Conservation (phyloP, 495 filamentous ascomycete species). For the Neurospora intermedia region DNA sequence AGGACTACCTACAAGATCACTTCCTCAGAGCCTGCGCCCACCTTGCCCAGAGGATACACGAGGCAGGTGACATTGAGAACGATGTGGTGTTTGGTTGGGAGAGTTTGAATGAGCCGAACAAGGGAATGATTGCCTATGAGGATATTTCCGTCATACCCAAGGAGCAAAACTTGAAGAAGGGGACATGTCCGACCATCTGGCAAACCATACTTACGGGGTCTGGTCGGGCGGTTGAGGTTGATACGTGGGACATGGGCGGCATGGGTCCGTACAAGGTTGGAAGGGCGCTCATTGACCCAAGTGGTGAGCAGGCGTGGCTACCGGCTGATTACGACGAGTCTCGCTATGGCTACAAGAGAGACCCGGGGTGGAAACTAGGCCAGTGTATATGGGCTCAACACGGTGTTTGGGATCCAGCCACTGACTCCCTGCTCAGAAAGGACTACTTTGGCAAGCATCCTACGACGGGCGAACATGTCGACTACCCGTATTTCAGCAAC, state of each 20-base stretch:
- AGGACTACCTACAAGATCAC: slow-evolving; percentile 87
- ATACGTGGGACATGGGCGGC: slow-evolving; percentile 87
- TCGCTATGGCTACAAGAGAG: slow-evolving; percentile 82
- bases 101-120: slow-evolving; percentile 86
- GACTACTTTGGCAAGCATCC: slow-evolving; percentile 82
- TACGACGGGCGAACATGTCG: slow-evolving; percentile 53
- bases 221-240: slow-evolving; percentile 77
- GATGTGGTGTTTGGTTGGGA: slow-evolving; percentile 93
- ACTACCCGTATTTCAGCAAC: slow-evolving; percentile 80
- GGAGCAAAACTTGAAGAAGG: slow-evolving; percentile 87
- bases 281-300: slow-evolving; percentile 70
- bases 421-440: slow-evolving; percentile 66
- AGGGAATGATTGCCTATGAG: slow-evolving; percentile 76
- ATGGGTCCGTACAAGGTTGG: slow-evolving; percentile 88
- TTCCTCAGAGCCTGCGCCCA: slow-evolving; percentile 70
- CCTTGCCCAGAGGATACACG: slow-evolving; percentile 73
- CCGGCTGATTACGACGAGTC: slow-evolving; percentile 70
- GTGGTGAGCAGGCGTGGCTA: slow-evolving; percentile 78
- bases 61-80: slow-evolving; percentile 80
- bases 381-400: slow-evolving; percentile 96
- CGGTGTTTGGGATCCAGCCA: slow-evolving; percentile 82
- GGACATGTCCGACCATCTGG: slow-evolving; percentile 89
- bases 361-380: slow-evolving; percentile 80
- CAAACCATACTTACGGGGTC: slow-evolving; percentile 87
- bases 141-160: slow-evolving; percentile 73